Evolutionary conservation across 2,329 filamentous ascomycete species (phyloP).

Genomic region (Botryotinia globosa): DNA sequence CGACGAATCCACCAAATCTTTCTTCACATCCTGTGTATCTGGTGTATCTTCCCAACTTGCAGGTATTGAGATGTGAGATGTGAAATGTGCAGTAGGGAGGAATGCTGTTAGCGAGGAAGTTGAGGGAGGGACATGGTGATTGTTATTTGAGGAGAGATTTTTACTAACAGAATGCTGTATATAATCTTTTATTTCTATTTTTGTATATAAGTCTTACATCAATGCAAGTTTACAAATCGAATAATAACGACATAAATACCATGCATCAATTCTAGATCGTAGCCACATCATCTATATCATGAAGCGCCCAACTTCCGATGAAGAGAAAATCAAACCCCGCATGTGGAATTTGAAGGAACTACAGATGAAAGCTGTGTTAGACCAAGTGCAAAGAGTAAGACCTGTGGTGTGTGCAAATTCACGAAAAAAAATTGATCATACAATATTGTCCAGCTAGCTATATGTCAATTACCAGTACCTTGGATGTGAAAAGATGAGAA

Average conservation of each 20-base stretch:
- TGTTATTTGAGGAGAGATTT: not conserved
- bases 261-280: not conserved
- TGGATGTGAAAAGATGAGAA: not conserved
- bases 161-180: too few relatives aligned
- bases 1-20: accelerated
- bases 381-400: not conserved
- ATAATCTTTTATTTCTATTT: too few relatives aligned
- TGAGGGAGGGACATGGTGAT: not conserved
- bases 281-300: not conserved
- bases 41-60: not conserved
- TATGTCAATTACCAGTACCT: too few relatives aligned
- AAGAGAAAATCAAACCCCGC: not conserved
- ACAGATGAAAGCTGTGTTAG: not conserved
- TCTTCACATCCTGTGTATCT: not conserved
- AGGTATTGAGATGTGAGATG: not conserved
- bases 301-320: not conserved
- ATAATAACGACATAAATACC: not conserved
- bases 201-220: too few relatives aligned
- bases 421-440: not conserved
- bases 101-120: not conserved
- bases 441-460: not conserved
- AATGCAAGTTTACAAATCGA: too few relatives aligned
- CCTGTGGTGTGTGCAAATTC: too few relatives aligned
- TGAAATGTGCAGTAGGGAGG: not conserved
- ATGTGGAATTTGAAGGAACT: too few relatives aligned